Evolutionary conservation across 257 asterid genomes (phyloP), one percentile per base, ranked within the genome.

Genomic region (Salvia rosmarinus): DNA sequence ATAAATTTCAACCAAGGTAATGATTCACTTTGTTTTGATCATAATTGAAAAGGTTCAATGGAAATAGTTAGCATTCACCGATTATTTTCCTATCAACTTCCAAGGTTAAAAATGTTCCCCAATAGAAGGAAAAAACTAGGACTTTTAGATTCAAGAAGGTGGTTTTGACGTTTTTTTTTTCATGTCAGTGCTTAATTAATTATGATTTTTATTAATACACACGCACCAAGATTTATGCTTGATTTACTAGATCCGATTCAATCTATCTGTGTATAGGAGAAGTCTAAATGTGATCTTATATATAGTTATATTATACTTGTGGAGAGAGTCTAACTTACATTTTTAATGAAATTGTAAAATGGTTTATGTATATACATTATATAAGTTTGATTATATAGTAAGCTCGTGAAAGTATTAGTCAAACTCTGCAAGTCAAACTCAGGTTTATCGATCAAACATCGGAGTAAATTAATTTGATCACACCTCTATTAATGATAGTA

Each of bases 21-120:
- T 88, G 76, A 88, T 88, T 88, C 70, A 75, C 89, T 81, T 88
- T 85, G 75, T 75, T 68, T 79, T 66, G 46, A 67, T 51, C 43
- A 72, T 74, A 67, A 80, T 69, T 69, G 69, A 68, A 69, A 69
- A 49, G 35, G 63, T 74, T 63, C 74, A 64, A 43, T 58, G 43
- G 66, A 34, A 72, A 21, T 40, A 10, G 12, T 28, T 60, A 54
- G 9, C 73, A 65, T 74, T 74, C 61, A 58, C 64, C 78, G 16
- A 73, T 82, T 70, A 58, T 68, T 75, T 73, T 79, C 59, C 72
- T 70, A 83, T 78, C 84, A 79, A 69, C 79, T 82, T 70, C 83
- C 82, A 74, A 80, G 19, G 80, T 75, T 75, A 62, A 64, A 83
- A 79, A 74, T 76, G 68, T 78, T 87, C 21, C 82, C 79, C 30